A percentile compares a stretch with the other conserved stretches of the same genome.
These are phyloP conservation scores for Myxozyma nipponensis DNA, from an alignment of 805 yeast genomes.

Conservation along the genomic window DNA sequence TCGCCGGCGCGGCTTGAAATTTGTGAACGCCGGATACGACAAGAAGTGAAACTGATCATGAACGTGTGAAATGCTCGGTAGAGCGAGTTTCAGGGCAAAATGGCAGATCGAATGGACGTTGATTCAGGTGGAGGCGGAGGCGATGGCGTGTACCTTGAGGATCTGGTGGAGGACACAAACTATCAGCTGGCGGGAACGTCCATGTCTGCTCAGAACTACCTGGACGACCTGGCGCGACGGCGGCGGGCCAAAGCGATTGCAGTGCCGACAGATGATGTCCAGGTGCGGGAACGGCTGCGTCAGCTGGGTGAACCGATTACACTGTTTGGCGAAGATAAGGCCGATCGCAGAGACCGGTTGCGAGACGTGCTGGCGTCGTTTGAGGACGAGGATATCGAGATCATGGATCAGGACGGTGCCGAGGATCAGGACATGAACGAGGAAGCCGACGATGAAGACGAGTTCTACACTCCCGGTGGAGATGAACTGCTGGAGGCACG, in stretches of 20 bases:
- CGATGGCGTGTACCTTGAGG: slow-evolving; percentile 14
- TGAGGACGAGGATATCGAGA: slow-evolving; percentile 26
- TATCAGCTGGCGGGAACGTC: slow-evolving; percentile 14
- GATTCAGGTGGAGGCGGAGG: slow-evolving; percentile 8
- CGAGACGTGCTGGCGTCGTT: slow-evolving; percentile 43
- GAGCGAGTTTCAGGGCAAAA: slow-evolving; percentile 11
- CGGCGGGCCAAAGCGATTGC: slow-evolving; percentile 25
- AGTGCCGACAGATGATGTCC: slow-evolving; percentile 65
- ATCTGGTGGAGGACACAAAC: slow-evolving; percentile 17
- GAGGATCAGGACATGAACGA: slow-evolving; percentile 34
- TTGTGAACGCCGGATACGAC: too few species aligned
- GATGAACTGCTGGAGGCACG: slow-evolving; percentile 52
- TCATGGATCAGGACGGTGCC: slow-evolving; percentile 23
- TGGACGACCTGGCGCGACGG: slow-evolving; percentile 19
- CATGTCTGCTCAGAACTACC: slow-evolving; percentile 18
- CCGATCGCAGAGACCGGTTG: slow-evolving; percentile 59
- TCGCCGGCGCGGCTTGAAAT: too few species aligned
- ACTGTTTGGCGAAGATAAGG: slow-evolving; percentile 55
- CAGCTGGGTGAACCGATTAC: slow-evolving; percentile 55
- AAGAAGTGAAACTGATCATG: too few species aligned
- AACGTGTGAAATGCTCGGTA: too few species aligned
- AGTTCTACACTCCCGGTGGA: slow-evolving; percentile 79
- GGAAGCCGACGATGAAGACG: slow-evolving; percentile 62
- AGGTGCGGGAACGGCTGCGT: slow-evolving; percentile 51
- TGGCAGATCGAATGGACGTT: slow-evolving; percentile 14